A percentile compares a stretch with the other conserved stretches of the same genome.
These are phyloP conservation scores for Tuber brumale DNA, from an alignment of 495 filamentous ascomycete species.

Conservation along the genomic window DNA sequence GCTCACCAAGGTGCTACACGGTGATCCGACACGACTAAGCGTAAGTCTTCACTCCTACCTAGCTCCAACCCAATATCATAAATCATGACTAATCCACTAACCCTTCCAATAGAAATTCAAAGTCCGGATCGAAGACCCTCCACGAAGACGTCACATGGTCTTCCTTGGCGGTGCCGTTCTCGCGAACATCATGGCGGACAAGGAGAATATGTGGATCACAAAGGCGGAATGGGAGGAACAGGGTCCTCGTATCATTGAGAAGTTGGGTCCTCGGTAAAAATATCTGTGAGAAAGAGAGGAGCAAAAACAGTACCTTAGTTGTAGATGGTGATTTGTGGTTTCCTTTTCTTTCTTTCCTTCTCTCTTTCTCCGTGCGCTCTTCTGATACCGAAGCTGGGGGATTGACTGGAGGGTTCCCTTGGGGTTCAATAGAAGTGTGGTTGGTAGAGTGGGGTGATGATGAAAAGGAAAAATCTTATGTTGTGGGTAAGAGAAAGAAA, in stretches of 20 bases:
- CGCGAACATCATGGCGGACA: constrained; percentile 97
- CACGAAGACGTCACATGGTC: constrained; percentile 94
- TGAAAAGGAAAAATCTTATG: not conserved
- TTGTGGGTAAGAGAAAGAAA: not conserved
- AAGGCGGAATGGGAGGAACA: constrained; percentile 96
- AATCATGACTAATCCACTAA: not conserved
- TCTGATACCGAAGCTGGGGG: not conserved
- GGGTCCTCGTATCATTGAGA: constrained; percentile 76
- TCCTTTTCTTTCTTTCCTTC: not conserved
- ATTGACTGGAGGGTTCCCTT: not conserved
- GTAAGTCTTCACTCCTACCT: constrained; percentile 46
- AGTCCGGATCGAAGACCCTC: constrained; percentile 96
- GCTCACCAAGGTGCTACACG: constrained; percentile 82
- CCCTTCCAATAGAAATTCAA: constrained; percentile 74
- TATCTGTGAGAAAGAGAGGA: not conserved
- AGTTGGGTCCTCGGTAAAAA: constrained; percentile 67
- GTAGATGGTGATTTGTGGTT: not conserved
- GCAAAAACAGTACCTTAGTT: not conserved
- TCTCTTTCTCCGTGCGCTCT: not conserved
- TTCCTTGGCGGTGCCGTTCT: constrained; percentile 96
- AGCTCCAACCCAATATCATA: not conserved
- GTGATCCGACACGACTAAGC: constrained; percentile 83
- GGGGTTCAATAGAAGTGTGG: constrained; percentile 2
- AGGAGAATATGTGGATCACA: constrained; percentile 97
- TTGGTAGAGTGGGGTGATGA: not conserved